These are phyloP conservation scores for Tolypocladium ovalisporum DNA, from an alignment of 2,329 filamentous ascomycete species.

Conservation along the genomic window DNA sequence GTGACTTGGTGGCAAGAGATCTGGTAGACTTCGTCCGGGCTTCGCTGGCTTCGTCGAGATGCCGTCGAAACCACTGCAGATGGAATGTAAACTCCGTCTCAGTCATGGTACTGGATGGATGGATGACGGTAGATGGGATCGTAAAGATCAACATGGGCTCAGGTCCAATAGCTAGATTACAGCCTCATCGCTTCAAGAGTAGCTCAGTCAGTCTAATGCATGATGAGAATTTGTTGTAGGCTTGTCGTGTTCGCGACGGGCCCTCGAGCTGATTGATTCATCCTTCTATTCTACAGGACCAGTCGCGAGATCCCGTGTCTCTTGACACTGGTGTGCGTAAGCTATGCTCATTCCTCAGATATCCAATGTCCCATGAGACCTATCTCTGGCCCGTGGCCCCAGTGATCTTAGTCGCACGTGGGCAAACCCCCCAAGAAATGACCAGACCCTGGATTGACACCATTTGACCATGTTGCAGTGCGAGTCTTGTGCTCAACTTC, in stretches of 20 bases:
- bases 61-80: neutral
- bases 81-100: neutral
- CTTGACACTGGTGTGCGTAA: neutral
- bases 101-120: too few species aligned
- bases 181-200: too few species aligned
- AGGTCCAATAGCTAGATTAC: neutral
- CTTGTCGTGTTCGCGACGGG: neutral
- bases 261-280: neutral
- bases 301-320: neutral
- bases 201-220: neutral
- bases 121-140: too few species aligned
- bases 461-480: neutral
- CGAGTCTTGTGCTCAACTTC: neutral
- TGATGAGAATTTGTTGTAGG: neutral
- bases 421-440: too few species aligned
- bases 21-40: conserved; percentile 28
- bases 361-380: neutral
- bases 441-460: neutral
- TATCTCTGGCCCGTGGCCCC: neutral
- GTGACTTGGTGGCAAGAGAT: conserved; percentile 47
- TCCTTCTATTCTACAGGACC: neutral
- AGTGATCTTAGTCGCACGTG: neutral
- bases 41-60: neutral
- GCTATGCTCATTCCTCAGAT: neutral
- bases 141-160: too few species aligned